These are phyloP conservation scores for Fomitopsis pulvina DNA, from an alignment of 768 basidiomycete species.

Conservation along the genomic window DNA sequence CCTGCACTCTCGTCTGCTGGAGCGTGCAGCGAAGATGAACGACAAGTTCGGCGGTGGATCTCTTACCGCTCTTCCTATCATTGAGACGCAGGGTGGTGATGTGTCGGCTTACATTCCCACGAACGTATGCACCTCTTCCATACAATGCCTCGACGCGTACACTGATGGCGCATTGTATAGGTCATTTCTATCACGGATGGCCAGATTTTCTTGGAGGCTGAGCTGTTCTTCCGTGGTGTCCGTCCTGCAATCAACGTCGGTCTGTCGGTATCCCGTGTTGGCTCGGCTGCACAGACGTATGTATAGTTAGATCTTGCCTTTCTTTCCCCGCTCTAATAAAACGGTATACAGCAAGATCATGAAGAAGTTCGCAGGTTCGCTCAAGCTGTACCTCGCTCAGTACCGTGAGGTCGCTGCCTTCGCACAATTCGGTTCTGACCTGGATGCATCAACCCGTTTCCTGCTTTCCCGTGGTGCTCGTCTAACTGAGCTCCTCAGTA, in stretches of 20 bases:
- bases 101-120: slow-evolving; percentile 99
- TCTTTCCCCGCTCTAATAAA: neutral
- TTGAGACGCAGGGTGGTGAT: slow-evolving; percentile 99
- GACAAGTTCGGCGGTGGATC: slow-evolving; percentile 98
- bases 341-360: slow-evolving; percentile 74
- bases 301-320: slow-evolving; percentile 22
- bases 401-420: slow-evolving; percentile 99
- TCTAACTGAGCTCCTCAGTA: slow-evolving; percentile 92
- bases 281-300: slow-evolving; percentile 99
- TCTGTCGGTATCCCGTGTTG: slow-evolving; percentile 99
- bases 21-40: slow-evolving; percentile 99
- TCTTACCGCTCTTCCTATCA: slow-evolving; percentile 97
- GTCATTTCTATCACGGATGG: slow-evolving; percentile 99
- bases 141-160: slow-evolving; percentile 2
- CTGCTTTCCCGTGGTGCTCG: slow-evolving; percentile 96
- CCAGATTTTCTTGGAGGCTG: slow-evolving; percentile 99
- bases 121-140: slow-evolving; percentile 46
- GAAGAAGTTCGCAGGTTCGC: slow-evolving; percentile 99
- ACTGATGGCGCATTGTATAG: slow-evolving; percentile 36
- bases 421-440: slow-evolving; percentile 99
- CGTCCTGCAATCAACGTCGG: slow-evolving; percentile 99
- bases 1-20: slow-evolving; percentile 98
- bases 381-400: slow-evolving; percentile 99
- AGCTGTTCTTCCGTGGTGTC: slow-evolving; percentile 99
- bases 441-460: slow-evolving; percentile 99